phyloP scores from a whole-genome alignment of 495 filamentous ascomycete species.

The Trichoderma parareesei region DNA sequence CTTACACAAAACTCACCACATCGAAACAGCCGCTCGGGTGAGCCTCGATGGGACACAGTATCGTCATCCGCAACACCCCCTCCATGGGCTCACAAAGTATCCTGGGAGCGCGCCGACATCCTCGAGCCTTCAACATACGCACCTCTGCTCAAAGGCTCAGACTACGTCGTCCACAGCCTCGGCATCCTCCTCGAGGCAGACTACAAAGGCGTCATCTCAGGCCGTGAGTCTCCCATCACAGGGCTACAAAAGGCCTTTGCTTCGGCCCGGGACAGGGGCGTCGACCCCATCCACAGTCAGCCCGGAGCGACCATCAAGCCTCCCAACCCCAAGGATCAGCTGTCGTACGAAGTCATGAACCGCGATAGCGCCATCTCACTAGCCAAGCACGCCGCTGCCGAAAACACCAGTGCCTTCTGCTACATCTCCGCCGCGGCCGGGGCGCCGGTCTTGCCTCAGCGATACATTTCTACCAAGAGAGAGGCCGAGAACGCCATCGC shows the following conservation, averaged over 20 bases:
- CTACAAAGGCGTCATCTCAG: slow-evolving; percentile 87
- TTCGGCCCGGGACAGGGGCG: slow-evolving; percentile 31
- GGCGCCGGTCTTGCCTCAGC: slow-evolving; percentile 67
- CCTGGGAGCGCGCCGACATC: slow-evolving; percentile 83
- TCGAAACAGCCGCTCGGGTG: slow-evolving; percentile 66
- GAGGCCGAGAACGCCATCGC: slow-evolving; percentile 79
- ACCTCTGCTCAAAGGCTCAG: slow-evolving; percentile 59
- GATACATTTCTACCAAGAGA: slow-evolving; percentile 88
- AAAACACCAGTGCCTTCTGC: slow-evolving; percentile 60
- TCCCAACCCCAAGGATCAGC: slow-evolving; percentile 60
- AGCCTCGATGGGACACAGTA: slow-evolving; percentile 72
- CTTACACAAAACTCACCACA: not conserved
- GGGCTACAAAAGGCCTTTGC: slow-evolving; percentile 74
- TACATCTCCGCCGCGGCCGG: slow-evolving; percentile 86
- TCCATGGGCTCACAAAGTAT: slow-evolving; percentile 69
- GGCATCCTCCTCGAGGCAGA: slow-evolving; percentile 97
- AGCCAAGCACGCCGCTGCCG: slow-evolving; percentile 65
- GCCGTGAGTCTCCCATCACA: slow-evolving; percentile 64
- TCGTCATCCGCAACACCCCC: slow-evolving; percentile 67
- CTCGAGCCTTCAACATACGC: slow-evolving; percentile 72
- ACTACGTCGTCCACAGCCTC: slow-evolving; percentile 85
- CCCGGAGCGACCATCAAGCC: slow-evolving; percentile 51
- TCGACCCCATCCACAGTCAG: slow-evolving; percentile 54
- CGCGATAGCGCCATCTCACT: slow-evolving; percentile 75
- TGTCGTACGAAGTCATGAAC: slow-evolving; percentile 98